Percentiles rank a stretch among this genome's conserved stretches.
These are phyloP conservation scores for Brasenia schreberi DNA, from an alignment of 164 flowering plant genomes.

Conservation along the genomic window DNA sequence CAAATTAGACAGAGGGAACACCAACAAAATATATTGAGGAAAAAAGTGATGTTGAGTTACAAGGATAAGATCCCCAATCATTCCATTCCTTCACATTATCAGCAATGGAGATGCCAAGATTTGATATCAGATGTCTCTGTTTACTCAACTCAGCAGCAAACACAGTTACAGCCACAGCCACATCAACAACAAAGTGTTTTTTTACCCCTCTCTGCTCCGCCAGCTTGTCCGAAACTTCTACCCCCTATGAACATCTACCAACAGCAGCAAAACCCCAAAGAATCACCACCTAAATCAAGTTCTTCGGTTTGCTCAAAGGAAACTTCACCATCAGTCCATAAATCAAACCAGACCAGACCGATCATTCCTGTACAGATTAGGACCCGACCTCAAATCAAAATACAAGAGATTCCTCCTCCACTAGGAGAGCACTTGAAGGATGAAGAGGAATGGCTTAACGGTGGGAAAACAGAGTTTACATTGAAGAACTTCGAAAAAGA, in stretches of 20 bases:
- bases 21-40: constrained; percentile 16
- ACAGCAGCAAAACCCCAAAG: background rate
- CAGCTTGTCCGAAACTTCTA: constrained; percentile 31
- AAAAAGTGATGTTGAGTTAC: constrained; percentile 16
- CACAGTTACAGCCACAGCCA: background rate
- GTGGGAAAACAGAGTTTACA: constrained; percentile 6
- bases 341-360: background rate
- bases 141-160: constrained; percentile 14
- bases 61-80: constrained; percentile 3
- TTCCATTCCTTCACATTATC: constrained; percentile 6
- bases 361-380: constrained; percentile 6
- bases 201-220: constrained; percentile 16
- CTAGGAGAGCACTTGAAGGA: constrained; percentile 22
- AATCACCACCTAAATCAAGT: background rate
- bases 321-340: background rate
- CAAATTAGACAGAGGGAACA: constrained; percentile 19
- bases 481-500: constrained; percentile 10
- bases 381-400: constrained; percentile 9
- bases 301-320: background rate
- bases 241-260: constrained; percentile 11
- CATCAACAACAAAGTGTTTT: constrained; percentile 12
- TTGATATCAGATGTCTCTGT: constrained; percentile 13
- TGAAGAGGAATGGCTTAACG: constrained; percentile 24
- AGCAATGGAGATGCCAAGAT: constrained; percentile 19
- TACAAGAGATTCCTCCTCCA: constrained; percentile 11